Conservation (phyloP, 106 monocot genomes). For the Chionographis japonica region DNA sequence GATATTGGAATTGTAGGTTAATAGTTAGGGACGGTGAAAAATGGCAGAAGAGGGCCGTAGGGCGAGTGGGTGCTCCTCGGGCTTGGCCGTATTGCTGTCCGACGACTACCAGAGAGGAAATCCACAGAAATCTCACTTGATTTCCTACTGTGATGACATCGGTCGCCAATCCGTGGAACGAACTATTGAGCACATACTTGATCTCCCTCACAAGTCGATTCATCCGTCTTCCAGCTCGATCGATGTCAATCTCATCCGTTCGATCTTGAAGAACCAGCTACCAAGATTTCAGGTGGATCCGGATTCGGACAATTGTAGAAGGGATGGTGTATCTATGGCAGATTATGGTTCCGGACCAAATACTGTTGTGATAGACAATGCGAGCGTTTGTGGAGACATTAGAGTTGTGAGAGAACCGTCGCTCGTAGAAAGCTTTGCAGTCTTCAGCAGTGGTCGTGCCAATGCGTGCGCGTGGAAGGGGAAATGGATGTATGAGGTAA, state of each 20-base stretch:
- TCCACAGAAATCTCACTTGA: slow-evolving; percentile 55
- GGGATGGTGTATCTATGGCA: slow-evolving; percentile 31
- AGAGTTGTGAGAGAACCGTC: slow-evolving; percentile 45
- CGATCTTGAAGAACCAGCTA: slow-evolving; percentile 30
- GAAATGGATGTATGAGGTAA: slow-evolving; percentile 99
- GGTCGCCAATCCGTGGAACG: slow-evolving; percentile 55
- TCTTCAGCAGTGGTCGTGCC: slow-evolving; percentile 83
- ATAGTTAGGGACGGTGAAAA: not conserved
- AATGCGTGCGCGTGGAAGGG: slow-evolving; percentile 76
- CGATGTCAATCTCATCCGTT: slow-evolving; percentile 42
- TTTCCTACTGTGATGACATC: slow-evolving; percentile 76
- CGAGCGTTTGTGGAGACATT: slow-evolving; percentile 79
- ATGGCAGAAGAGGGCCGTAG: slow-evolving; percentile 58
- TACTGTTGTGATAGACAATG: slow-evolving; percentile 41
- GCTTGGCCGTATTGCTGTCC: slow-evolving; percentile 70
- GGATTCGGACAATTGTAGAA: not conserved
- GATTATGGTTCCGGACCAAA: slow-evolving; percentile 21
- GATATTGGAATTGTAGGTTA: not conserved
- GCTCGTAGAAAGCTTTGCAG: slow-evolving; percentile 65
- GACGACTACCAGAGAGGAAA: slow-evolving; percentile 28
- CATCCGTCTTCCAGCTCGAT: slow-evolving; percentile 17
- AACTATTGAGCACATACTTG: slow-evolving; percentile 80
- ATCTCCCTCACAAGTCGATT: slow-evolving; percentile 76
- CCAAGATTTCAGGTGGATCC: slow-evolving; percentile 10
- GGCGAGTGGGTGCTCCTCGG: slow-evolving; percentile 43